A percentile compares a stretch with the other conserved stretches of the same genome.
phyloP scores from a whole-genome alignment of 352 stramenopile genomes.

The Pythium myriotylum region DNA sequence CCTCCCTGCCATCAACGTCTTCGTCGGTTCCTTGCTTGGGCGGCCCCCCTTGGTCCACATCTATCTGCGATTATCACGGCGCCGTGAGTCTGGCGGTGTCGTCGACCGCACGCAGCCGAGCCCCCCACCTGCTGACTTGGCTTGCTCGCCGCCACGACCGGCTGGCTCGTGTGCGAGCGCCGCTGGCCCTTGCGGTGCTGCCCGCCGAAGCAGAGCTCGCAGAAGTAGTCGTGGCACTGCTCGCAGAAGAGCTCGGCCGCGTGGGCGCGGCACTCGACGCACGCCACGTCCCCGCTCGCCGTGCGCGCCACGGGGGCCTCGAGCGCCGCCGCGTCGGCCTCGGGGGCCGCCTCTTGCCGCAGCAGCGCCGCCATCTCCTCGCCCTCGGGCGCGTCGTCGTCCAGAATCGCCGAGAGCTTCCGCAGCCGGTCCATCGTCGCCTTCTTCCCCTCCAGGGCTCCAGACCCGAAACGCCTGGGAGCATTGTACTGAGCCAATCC shows the following conservation, averaged over 20 bases:
- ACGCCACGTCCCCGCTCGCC: constrained; percentile 51
- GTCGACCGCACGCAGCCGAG: no score
- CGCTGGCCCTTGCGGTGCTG: constrained; percentile 88
- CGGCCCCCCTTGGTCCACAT: constrained; percentile 9
- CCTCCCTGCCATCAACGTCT: constrained; percentile 26
- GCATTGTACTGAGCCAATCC: constrained; percentile 13
- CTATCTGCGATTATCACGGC: constrained; percentile 20
- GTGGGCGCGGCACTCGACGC: constrained; percentile 72
- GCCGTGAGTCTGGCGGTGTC: no score
- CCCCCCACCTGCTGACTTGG: constrained; percentile 21
- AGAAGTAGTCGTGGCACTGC: constrained; percentile 90
- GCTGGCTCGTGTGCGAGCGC: constrained; percentile 77
- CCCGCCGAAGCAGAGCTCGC: constrained; percentile 76
- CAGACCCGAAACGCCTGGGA: no score
- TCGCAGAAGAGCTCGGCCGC: constrained; percentile 82
- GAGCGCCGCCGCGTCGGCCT: constrained; percentile 11
- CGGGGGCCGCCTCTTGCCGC: neutral
- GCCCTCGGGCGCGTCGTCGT: constrained; percentile 62
- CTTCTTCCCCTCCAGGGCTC: constrained; percentile 10
- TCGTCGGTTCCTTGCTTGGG: constrained; percentile 11
- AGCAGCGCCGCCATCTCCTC: constrained; percentile 62
- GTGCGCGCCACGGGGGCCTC: constrained; percentile 28
- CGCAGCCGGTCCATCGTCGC: constrained; percentile 67
- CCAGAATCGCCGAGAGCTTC: constrained; percentile 79
- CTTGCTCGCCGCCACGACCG: constrained; percentile 32